phyloP scores from a whole-genome alignment of 2,329 filamentous ascomycete genomes.

The Clonostachys sp. region DNA sequence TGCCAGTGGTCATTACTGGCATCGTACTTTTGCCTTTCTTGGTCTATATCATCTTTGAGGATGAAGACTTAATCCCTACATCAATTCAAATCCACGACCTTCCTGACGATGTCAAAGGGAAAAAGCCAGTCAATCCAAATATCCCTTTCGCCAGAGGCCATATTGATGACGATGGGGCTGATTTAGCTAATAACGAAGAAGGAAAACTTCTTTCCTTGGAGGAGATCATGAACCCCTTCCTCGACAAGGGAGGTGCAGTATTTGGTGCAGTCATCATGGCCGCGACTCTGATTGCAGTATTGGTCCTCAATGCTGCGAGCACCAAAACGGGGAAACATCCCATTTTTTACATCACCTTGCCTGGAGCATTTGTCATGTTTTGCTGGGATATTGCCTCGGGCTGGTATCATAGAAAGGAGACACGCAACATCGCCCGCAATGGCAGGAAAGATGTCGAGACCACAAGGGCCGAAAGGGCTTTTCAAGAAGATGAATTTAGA shows the following conservation, averaged over 20 bases:
- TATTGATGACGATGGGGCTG: constrained; percentile 44
- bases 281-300: constrained; percentile 58
- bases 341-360: constrained; percentile 66
- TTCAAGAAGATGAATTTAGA: too few relatives aligned
- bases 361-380: constrained; percentile 64
- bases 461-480: background rate
- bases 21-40: constrained; percentile 66
- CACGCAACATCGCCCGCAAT: constrained; percentile 51
- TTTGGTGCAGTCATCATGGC: constrained; percentile 66
- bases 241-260: constrained; percentile 61
- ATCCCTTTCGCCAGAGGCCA: constrained; percentile 60
- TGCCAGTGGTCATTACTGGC: constrained; percentile 64
- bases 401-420: constrained; percentile 59
- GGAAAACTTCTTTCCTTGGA: constrained; percentile 53
- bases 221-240: constrained; percentile 71
- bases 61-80: constrained; percentile 58
- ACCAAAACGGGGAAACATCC: constrained; percentile 43
- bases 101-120: constrained; percentile 47
- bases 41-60: constrained; percentile 63
- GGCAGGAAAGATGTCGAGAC: background rate
- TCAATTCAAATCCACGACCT: constrained; percentile 67
- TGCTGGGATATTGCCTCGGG: constrained; percentile 62
- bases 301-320: constrained; percentile 61
- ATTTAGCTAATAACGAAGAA: constrained; percentile 38
- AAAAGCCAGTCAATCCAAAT: constrained; percentile 65